These are phyloP conservation scores for Lizanozyma gosingica DNA, from an alignment of 1,139 yeast genomes.

Conservation along the genomic window DNA sequence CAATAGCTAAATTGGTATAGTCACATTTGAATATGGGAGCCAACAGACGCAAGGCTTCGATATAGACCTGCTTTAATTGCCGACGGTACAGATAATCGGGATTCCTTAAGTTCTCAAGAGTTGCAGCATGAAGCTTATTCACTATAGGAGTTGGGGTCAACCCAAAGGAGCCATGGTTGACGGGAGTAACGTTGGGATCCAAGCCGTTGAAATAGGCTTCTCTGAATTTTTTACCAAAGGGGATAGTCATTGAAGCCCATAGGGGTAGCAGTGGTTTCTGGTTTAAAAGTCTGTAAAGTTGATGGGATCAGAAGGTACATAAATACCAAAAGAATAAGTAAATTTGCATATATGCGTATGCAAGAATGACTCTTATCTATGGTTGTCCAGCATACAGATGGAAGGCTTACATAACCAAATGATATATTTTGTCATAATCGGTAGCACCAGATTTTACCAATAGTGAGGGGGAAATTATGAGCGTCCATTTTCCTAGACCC, in stretches of 20 bases:
- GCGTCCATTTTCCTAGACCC: too few relatives aligned
- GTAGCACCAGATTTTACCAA: too few relatives aligned
- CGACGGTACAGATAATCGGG: slow-evolving; percentile 34
- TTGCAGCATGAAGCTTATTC: slow-evolving; percentile 15
- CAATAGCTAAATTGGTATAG: slow-evolving; percentile 36
- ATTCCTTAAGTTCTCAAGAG: slow-evolving; percentile 20
- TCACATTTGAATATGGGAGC: slow-evolving; percentile 37
- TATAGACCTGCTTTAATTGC: slow-evolving; percentile 16
- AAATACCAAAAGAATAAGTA: too few relatives aligned
- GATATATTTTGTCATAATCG: too few relatives aligned
- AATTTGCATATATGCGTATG: too few relatives aligned
- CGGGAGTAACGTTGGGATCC: slow-evolving; percentile 25
- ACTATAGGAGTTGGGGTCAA: slow-evolving; percentile 33
- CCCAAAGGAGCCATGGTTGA: slow-evolving; percentile 53
- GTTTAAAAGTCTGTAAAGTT: too few relatives aligned
- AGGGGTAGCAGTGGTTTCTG: too few relatives aligned
- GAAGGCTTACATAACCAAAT: too few relatives aligned
- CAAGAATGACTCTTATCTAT: too few relatives aligned
- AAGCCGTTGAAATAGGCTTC: slow-evolving; percentile 34
- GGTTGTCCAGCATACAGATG: too few relatives aligned
- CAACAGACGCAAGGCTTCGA: slow-evolving; percentile 21
- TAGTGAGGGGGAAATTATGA: too few relatives aligned
- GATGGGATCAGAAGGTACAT: too few relatives aligned
- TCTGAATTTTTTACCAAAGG: slow-evolving; percentile 48
- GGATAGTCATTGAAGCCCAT: slow-evolving; percentile 2